Evolutionary conservation across 208 protist genomes (phyloP).

Genomic region (Crithidia thermophila): DNA sequence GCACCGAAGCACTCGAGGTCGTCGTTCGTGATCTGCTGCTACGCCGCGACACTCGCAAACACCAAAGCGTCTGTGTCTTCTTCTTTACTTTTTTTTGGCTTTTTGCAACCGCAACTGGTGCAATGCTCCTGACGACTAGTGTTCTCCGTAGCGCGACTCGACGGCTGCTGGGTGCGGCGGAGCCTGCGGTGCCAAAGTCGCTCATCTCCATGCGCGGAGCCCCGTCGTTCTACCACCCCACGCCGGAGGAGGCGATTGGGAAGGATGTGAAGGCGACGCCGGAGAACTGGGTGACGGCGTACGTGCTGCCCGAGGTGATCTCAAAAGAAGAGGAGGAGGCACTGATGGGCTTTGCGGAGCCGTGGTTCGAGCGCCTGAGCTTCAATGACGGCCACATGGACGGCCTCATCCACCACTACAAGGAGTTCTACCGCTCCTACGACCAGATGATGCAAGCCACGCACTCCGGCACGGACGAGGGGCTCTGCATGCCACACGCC

Average conservation of each 20-base stretch:
- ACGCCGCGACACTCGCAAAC: not conserved
- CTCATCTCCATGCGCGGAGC: constrained; percentile 75
- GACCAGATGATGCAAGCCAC: constrained; percentile 38
- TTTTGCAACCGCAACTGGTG: not conserved
- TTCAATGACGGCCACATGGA: constrained; percentile 80
- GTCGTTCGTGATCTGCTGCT: too few relatives aligned
- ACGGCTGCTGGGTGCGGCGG: not conserved
- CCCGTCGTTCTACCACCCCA: constrained; percentile 72
- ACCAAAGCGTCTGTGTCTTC: not conserved
- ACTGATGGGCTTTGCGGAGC: constrained; percentile 54
- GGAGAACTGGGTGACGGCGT: constrained; percentile 68
- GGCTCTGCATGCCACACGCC: constrained; percentile 27
- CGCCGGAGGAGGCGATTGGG: constrained; percentile 64
- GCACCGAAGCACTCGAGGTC: too few relatives aligned
- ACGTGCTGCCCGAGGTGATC: constrained; percentile 78
- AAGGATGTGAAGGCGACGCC: constrained; percentile 68
- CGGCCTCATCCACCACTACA: constrained; percentile 87
- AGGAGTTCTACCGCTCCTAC: constrained; percentile 88
- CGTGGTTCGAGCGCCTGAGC: constrained; percentile 77
- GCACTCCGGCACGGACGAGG: constrained; percentile 18
- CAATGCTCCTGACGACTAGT: not conserved
- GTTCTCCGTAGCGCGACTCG: constrained; percentile 1
- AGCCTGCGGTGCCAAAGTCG: constrained; percentile 11
- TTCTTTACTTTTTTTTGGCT: not conserved
- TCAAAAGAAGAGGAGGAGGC: constrained; percentile 64